Conservation (phyloP, 164 flowering plant species). For the Platanus orientalis region DNA sequence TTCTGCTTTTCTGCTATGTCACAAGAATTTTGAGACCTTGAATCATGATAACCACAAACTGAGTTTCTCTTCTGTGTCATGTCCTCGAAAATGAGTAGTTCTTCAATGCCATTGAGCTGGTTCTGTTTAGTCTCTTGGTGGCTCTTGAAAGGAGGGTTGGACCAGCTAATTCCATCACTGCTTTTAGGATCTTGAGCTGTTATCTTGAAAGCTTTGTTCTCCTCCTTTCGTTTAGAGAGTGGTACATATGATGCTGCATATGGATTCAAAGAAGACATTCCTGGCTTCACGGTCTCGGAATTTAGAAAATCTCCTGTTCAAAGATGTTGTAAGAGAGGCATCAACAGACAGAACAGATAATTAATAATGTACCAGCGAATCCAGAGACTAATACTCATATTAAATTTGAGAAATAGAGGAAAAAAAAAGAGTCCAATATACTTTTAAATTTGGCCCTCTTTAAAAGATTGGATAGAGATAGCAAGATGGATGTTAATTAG, state of each 20-base stretch:
- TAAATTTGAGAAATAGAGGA: background rate
- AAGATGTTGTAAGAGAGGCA: background rate
- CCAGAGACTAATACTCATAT: background rate
- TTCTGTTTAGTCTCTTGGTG: background rate
- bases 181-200: conserved; percentile 5
- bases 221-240: conserved; percentile 21
- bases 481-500: too few species aligned
- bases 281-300: conserved; percentile 30
- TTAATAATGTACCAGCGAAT: background rate
- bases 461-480: too few species aligned
- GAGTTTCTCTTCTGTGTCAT: conserved; percentile 18
- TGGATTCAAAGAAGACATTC: conserved; percentile 24
- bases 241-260: conserved; percentile 27
- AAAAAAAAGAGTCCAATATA: too few species aligned
- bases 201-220: background rate
- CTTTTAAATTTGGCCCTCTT: too few species aligned
- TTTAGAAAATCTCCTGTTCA: conserved; percentile 9
- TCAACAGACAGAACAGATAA: background rate
- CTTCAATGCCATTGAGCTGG: conserved; percentile 10
- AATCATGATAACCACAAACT: conserved; percentile 16
- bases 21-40: conserved; percentile 21
- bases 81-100: conserved; percentile 5
- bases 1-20: conserved; percentile 20
- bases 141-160: conserved; percentile 2
- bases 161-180: conserved; percentile 10